Percentiles rank a stretch among this genome's conserved stretches.
phyloP scores from a whole-genome alignment of 768 basidiomycete species.

The Amanita molliuscula region DNA sequence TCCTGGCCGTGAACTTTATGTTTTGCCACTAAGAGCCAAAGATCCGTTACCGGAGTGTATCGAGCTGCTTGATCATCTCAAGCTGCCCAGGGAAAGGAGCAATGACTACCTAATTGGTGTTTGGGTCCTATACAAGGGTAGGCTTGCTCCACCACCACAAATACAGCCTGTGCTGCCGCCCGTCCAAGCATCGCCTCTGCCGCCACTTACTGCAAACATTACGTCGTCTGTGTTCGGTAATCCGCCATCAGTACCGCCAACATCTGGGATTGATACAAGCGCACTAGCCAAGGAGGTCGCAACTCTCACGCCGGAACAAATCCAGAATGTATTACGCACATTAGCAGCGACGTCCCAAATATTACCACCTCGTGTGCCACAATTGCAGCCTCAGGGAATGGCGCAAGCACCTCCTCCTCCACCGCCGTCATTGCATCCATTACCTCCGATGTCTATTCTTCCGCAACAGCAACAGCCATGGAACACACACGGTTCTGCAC shows the following conservation, averaged over 20 bases:
- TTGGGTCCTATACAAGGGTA: conserved; percentile 80
- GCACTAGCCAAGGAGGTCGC: conserved; percentile 65
- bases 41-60: conserved; percentile 76
- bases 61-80: conserved; percentile 70
- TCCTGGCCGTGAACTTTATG: conserved; percentile 80
- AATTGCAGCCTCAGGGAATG: conserved; percentile 5
- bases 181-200: conserved; percentile 12
- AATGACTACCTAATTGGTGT: conserved; percentile 67
- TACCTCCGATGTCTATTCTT: conserved; percentile 8
- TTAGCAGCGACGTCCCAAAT: conserved; percentile 29
- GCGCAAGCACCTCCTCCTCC: conserved; percentile 17
- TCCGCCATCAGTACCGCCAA: conserved; percentile 7
- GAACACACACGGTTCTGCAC: conserved; percentile 13
- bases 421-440: conserved; percentile 11
- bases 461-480: conserved; percentile 2
- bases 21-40: conserved; percentile 61
- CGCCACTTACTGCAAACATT: conserved; percentile 11
- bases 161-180: conserved; percentile 15
- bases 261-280: conserved; percentile 15
- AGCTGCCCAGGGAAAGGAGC: conserved; percentile 53
- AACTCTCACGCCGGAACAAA: conserved; percentile 66
- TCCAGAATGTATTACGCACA: conserved; percentile 55
- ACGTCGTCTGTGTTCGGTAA: conserved; percentile 10
- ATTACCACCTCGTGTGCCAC: conserved; percentile 13
- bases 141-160: conserved; percentile 41